Evolutionary conservation across 139 green algal genomes (phyloP).

Genomic region (Marvania coccoides): DNA sequence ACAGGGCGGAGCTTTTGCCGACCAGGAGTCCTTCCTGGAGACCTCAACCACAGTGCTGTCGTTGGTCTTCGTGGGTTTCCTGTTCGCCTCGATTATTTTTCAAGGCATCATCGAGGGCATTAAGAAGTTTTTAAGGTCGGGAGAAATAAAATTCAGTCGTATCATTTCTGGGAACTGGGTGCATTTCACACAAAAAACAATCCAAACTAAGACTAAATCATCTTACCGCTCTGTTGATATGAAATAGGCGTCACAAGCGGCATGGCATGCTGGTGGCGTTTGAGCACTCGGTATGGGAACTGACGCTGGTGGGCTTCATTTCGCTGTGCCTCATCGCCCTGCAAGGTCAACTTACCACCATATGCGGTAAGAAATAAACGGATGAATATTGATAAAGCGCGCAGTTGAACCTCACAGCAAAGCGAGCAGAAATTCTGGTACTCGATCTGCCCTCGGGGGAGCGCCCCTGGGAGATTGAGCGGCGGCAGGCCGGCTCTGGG

Average conservation of each 20-base stretch:
- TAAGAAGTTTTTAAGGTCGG: background rate
- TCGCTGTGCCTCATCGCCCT: background rate
- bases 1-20: background rate
- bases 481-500: too few relatives aligned
- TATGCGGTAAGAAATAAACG: slow-evolving; percentile 8
- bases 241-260: too few relatives aligned
- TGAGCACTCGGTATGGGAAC: slow-evolving; percentile 1
- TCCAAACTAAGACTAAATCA: too few relatives aligned
- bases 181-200: too few relatives aligned
- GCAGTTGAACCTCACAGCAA: too few relatives aligned
- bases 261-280: background rate
- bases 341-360: background rate
- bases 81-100: background rate
- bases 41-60: background rate
- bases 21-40: background rate
- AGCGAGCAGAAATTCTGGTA: too few relatives aligned
- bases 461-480: too few relatives aligned
- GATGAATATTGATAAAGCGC: too few relatives aligned
- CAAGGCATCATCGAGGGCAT: background rate
- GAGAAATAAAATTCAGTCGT: too few relatives aligned
- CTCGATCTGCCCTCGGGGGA: too few relatives aligned
- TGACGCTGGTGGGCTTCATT: slow-evolving; percentile 5
- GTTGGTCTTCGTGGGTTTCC: background rate
- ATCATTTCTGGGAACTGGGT: too few relatives aligned
- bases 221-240: too few relatives aligned